A percentile compares a stretch with the other conserved stretches of the same genome.
Conservation (phyloP, 75 land plant species). For the Pinus albicaulis region DNA sequence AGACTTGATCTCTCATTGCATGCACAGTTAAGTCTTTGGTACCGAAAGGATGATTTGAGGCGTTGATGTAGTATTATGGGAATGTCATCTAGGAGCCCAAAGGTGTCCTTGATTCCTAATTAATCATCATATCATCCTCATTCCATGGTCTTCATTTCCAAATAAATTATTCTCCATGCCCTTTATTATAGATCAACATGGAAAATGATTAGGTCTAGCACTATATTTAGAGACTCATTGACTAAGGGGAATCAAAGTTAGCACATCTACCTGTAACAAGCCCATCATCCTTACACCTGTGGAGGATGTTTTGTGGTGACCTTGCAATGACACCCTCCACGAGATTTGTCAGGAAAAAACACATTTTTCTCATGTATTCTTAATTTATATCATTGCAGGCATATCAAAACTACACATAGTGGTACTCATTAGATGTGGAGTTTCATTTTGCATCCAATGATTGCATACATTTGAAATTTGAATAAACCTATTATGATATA, state of each 20-base stretch:
- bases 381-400: too few species aligned
- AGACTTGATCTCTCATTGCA: not conserved
- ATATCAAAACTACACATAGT: too few species aligned
- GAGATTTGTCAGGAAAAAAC: too few species aligned
- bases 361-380: too few species aligned
- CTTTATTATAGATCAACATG: not conserved
- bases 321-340: not conserved
- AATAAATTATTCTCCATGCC: not conserved
- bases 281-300: not conserved
- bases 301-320: not conserved
- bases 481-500: too few species aligned
- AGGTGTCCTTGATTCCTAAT: not conserved
- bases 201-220: not conserved
- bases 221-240: not conserved
- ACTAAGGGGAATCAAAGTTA: not conserved
- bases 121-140: not conserved
- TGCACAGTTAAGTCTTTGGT: not conserved
- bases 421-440: too few species aligned
- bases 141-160: not conserved
- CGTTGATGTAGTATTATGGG: not conserved
- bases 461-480: too few species aligned
- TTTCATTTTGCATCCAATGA: too few species aligned
- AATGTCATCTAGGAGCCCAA: not conserved
- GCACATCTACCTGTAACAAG: not conserved
- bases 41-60: not conserved